phyloP scores from a whole-genome alignment of 2,329 filamentous ascomycete species.

The Cryphonectria japonica region DNA sequence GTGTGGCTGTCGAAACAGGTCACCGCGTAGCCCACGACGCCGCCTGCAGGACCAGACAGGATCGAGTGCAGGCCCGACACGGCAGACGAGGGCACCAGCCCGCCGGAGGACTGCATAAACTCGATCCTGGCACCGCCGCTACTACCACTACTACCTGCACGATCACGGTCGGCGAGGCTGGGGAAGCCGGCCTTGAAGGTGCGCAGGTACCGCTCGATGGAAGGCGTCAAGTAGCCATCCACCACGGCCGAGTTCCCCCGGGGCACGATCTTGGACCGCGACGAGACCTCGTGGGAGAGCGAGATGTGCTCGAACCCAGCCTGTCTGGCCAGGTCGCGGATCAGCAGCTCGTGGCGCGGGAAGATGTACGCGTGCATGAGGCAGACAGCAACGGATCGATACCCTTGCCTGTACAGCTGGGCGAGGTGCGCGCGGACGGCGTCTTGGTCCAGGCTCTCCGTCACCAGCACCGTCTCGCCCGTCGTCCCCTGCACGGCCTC shows the following conservation, averaged over 20 bases:
- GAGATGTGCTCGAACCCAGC: conserved; percentile 81
- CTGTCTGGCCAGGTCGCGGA: conserved; percentile 73
- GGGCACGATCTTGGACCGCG: conserved; percentile 77
- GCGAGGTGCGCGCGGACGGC: conserved; percentile 40
- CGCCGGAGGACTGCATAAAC: conserved; percentile 79
- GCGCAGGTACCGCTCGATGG: conserved; percentile 69
- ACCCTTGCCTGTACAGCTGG: conserved; percentile 39
- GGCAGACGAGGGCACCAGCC: conserved; percentile 6
- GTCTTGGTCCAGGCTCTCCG: conserved; percentile 33
- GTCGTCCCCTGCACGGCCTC: conserved; percentile 31
- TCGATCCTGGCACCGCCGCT: conserved; percentile 75
- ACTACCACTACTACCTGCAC: conserved; percentile 49
- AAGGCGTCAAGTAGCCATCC: conserved; percentile 74
- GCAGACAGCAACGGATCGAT: conserved; percentile 41
- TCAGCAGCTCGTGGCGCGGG: conserved; percentile 50
- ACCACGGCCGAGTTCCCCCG: conserved; percentile 72
- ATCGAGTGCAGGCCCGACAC: conserved; percentile 21
- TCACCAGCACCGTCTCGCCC: conserved; percentile 36
- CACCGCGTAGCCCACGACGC: conserved; percentile 21
- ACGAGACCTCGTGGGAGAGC: conserved; percentile 75
- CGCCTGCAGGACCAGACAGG: conserved; percentile 22
- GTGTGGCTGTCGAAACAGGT: conserved; percentile 9
- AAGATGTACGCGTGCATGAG: conserved; percentile 40
- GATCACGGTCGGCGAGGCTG: conserved; percentile 51
- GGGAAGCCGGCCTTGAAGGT: conserved; percentile 77